Evolutionary conservation across 179 eudicot species (phyloP).

Genomic region (Silene vulgaris): DNA sequence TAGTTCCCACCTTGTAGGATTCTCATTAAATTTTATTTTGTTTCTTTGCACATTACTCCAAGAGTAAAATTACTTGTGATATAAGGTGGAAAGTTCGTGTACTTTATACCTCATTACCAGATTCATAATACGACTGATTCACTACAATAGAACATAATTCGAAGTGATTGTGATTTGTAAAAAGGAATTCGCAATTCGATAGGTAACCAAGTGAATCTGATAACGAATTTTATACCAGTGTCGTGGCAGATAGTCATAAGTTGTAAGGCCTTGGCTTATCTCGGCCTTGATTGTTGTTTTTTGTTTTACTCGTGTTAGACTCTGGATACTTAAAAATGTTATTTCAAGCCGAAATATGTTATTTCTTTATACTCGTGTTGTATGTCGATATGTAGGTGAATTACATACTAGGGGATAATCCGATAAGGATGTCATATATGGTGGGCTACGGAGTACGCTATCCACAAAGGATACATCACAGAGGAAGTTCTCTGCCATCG

Average conservation of each 20-base stretch:
- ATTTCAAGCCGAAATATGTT: too few relatives aligned
- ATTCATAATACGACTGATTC: too few relatives aligned
- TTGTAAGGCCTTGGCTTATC: too few relatives aligned
- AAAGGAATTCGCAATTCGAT: too few relatives aligned
- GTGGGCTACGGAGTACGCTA: slow-evolving; percentile 44
- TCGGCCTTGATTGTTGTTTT: too few relatives aligned
- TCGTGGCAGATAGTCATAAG: too few relatives aligned
- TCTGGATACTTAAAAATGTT: too few relatives aligned
- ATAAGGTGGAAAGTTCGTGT: background rate
- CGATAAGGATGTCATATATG: slow-evolving; percentile 48
- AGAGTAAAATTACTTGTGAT: background rate
- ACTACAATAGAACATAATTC: too few relatives aligned
- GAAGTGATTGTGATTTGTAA: too few relatives aligned
- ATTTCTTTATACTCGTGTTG: background rate
- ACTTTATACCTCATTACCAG: background rate
- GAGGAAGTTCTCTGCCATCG: slow-evolving; percentile 45
- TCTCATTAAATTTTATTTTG: background rate
- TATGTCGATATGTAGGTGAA: slow-evolving; percentile 31
- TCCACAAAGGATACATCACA: slow-evolving; percentile 45
- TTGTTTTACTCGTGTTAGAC: too few relatives aligned
- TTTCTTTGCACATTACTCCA: background rate
- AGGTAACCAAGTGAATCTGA: too few relatives aligned
- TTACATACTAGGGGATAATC: slow-evolving; percentile 49
- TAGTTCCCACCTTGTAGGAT: background rate
- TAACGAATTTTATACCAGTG: too few relatives aligned